phyloP scores from a whole-genome alignment of 306 rosid species.

The Alnus rubra region DNA sequence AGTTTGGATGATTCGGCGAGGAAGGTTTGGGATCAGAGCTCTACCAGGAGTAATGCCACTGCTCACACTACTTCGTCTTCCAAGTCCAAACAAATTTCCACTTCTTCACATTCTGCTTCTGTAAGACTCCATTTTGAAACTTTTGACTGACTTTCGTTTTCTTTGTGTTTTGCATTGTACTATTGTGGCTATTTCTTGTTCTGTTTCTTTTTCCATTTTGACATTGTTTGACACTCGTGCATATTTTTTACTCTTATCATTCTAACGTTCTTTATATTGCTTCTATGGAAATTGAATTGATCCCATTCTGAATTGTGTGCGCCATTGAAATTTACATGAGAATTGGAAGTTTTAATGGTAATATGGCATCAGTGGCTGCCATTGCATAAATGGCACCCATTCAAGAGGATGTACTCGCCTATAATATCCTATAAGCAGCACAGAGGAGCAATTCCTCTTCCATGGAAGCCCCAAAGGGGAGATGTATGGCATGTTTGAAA shows the following conservation, averaged over 20 bases:
- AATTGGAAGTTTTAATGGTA: not conserved
- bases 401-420: not conserved
- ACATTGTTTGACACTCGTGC: not conserved
- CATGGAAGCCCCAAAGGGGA: not conserved
- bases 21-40: slow-evolving; percentile 52
- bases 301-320: no score
- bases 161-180: not conserved
- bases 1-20: slow-evolving; percentile 77
- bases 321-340: not conserved
- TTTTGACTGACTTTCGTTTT: not conserved
- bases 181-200: no score
- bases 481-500: not conserved
- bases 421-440: not conserved
- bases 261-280: not conserved
- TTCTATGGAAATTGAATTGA: not conserved
- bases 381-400: not conserved
- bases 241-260: no score
- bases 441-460: not conserved
- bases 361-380: not conserved
- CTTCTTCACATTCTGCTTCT: slow-evolving; percentile 20
- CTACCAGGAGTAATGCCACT: slow-evolving; percentile 1
- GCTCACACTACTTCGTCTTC: slow-evolving; percentile 23
- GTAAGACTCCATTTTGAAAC: slow-evolving; percentile 6
- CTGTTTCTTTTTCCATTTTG: not conserved
- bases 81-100: slow-evolving; percentile 30